phyloP scores from a whole-genome alignment of 495 filamentous ascomycete genomes.

The Lophiostoma macrostomum region DNA sequence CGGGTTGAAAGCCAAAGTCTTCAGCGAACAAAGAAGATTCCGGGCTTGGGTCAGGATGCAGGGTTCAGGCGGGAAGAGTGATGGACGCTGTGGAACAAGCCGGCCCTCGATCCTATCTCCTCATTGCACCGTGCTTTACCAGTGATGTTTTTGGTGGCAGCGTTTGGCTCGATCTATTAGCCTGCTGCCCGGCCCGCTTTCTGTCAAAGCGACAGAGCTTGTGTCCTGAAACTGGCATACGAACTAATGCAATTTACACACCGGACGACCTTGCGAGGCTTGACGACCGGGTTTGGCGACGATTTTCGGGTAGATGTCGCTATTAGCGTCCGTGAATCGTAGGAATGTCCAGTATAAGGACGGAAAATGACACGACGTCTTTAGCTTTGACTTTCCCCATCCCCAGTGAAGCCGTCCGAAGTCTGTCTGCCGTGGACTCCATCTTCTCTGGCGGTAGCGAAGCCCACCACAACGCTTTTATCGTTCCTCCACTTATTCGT shows the following conservation, averaged over 20 bases:
- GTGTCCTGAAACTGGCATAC: slow-evolving; percentile 25
- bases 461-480: too few relatives aligned
- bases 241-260: slow-evolving; percentile 17
- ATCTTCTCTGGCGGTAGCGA: too few relatives aligned
- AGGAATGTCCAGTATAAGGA: slow-evolving; percentile 8
- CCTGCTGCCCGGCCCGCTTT: neutral
- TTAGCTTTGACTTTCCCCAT: slow-evolving; percentile 1
- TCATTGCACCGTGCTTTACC: slow-evolving; percentile 14
- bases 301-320: slow-evolving; percentile 30
- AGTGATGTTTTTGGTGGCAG: neutral
- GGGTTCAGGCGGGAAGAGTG: slow-evolving; percentile 25
- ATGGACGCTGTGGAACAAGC: slow-evolving; percentile 30
- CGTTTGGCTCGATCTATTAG: slow-evolving; percentile 15
- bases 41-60: slow-evolving; percentile 18
- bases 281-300: slow-evolving; percentile 31
- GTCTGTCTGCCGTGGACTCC: too few relatives aligned
- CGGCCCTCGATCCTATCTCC: slow-evolving; percentile 29
- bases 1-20: neutral
- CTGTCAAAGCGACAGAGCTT: slow-evolving; percentile 10
- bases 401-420: neutral
- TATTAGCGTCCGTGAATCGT: slow-evolving; percentile 18
- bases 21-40: slow-evolving; percentile 1
- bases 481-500: too few relatives aligned
- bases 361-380: slow-evolving; percentile 3
- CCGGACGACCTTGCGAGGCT: slow-evolving; percentile 23